Percentiles rank a stretch among this genome's conserved stretches.
phyloP scores from a whole-genome alignment of 345 rosid species.

The Eucalyptus tenuipes region DNA sequence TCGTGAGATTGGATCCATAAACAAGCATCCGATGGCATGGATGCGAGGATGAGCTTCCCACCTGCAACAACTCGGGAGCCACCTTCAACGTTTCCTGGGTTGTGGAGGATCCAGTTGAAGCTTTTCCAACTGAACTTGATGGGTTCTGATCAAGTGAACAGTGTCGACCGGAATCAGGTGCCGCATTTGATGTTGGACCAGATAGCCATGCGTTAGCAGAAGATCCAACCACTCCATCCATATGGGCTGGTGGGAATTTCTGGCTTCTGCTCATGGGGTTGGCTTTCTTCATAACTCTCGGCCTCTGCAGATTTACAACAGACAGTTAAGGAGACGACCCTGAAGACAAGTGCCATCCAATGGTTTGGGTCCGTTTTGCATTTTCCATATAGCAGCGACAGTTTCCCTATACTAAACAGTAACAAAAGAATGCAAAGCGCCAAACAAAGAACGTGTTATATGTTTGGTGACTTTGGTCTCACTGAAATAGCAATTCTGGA shows the following conservation, averaged over 20 bases:
- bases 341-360: not conserved
- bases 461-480: not conserved
- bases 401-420: not conserved
- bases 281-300: slow-evolving; percentile 37
- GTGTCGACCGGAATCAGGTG: not conserved
- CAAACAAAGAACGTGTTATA: not conserved
- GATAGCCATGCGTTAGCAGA: not conserved
- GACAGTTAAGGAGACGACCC: not conserved
- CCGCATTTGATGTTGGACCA: not conserved
- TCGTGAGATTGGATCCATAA: not conserved
- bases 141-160: not conserved
- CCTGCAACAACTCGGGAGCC: not conserved
- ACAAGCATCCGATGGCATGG: not conserved
- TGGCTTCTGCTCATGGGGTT: slow-evolving; percentile 82
- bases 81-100: not conserved
- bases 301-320: slow-evolving; percentile 16
- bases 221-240: slow-evolving; percentile 65
- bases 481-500: not conserved
- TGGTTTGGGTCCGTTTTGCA: not conserved
- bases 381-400: not conserved
- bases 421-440: not conserved
- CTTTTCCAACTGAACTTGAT: slow-evolving; percentile 5
- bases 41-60: not conserved
- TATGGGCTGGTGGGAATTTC: slow-evolving; percentile 96
- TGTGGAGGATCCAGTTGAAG: not conserved